Evolutionary conservation across 805 yeast genomes (phyloP).

Genomic region (Cyberlindnera saturnus): DNA sequence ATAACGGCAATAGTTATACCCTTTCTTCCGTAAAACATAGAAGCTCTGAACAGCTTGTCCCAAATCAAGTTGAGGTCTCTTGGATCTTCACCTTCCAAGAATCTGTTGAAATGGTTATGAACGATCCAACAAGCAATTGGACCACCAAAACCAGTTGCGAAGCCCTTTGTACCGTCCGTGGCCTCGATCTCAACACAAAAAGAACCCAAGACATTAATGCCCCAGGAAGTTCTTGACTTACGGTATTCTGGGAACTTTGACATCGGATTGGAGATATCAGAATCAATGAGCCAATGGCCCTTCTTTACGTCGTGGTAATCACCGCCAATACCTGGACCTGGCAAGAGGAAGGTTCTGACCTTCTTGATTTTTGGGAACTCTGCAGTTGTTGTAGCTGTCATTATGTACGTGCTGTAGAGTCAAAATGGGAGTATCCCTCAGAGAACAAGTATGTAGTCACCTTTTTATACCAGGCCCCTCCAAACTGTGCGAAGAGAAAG

Average conservation of each 20-base stretch:
- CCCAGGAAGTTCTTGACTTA: conserved; percentile 41
- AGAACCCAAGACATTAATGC: conserved; percentile 45
- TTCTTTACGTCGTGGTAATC: conserved; percentile 44
- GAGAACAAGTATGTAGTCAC: too few species aligned
- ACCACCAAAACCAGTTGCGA: conserved; percentile 50
- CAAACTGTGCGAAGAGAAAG: neutral
- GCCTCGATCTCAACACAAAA: conserved; percentile 45
- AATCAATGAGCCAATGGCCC: conserved; percentile 47
- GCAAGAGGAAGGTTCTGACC: conserved; percentile 36
- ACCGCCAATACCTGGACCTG: conserved; percentile 43
- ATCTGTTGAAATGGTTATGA: conserved; percentile 39
- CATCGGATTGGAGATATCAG: conserved; percentile 43
- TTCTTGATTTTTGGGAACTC: conserved; percentile 39
- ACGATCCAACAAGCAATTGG: conserved; percentile 44
- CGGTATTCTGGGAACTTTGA: conserved; percentile 40
- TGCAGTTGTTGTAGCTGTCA: conserved; percentile 11
- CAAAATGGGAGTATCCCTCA: neutral
- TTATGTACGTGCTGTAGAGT: neutral
- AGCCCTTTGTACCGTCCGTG: conserved; percentile 42
- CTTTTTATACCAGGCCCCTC: too few species aligned
- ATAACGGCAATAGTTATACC: conserved; percentile 43
- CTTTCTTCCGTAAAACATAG: conserved; percentile 47
- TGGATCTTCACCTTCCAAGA: conserved; percentile 41
- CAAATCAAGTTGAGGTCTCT: conserved; percentile 38
- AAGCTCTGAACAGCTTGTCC: conserved; percentile 44